phyloP scores from a whole-genome alignment of 495 filamentous ascomycete species.

The Aspergillus affinis region DNA sequence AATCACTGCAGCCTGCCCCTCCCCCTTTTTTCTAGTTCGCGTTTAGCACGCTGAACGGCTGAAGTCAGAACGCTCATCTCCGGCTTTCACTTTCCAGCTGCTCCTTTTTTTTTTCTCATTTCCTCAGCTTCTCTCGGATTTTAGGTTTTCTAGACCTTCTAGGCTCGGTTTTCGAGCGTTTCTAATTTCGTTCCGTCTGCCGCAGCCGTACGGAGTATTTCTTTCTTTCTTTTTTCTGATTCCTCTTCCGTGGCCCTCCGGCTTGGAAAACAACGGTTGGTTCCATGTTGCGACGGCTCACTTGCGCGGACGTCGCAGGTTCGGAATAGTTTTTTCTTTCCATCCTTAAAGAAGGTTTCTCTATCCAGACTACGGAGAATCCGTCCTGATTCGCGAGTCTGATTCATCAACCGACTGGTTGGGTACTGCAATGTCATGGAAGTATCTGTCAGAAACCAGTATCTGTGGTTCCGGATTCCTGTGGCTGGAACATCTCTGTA shows the following conservation, averaged over 20 bases:
- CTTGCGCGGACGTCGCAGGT: conserved; percentile 2
- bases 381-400: too few relatives aligned
- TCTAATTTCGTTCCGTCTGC: neutral
- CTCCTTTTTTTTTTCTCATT: conserved; percentile 3
- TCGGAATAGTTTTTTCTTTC: neutral
- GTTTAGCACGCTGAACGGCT: too few relatives aligned
- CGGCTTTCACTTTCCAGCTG: neutral
- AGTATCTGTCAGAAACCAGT: too few relatives aligned
- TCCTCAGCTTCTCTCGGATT: neutral
- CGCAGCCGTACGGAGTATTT: too few relatives aligned
- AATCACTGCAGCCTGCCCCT: conserved; percentile 13
- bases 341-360: neutral
- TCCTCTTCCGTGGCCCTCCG: neutral
- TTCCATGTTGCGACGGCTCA: neutral
- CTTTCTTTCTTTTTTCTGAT: neutral
- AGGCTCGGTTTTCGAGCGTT: neutral
- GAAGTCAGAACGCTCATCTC: neutral
- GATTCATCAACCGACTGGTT: neutral
- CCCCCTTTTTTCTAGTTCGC: conserved; percentile 16
- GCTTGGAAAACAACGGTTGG: neutral
- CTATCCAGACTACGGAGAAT: too few relatives aligned
- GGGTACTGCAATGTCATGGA: neutral
- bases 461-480: too few relatives aligned
- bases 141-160: neutral
- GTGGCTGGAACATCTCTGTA: too few relatives aligned